Conservation (phyloP, 176 grass and related monocot species). For the Lolium rigidum region DNA sequence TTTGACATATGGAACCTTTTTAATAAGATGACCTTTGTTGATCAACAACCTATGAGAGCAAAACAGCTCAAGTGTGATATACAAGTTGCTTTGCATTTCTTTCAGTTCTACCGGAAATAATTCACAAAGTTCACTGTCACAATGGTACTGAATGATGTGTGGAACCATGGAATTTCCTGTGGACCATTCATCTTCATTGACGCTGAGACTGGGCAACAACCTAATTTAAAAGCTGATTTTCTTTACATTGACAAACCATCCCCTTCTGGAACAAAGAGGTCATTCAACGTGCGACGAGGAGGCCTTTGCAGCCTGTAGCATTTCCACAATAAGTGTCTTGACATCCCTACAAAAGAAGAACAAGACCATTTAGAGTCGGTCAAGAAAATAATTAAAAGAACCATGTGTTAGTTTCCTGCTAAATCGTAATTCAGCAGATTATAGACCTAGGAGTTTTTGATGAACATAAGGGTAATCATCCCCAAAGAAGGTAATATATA, state of each 20-base stretch:
- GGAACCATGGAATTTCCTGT: conserved; percentile 6
- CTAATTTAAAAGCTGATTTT: conserved; percentile 12
- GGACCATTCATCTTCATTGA: conserved; percentile 4
- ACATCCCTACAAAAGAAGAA: conserved; percentile 69
- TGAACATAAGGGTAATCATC: neutral
- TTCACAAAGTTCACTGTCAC: conserved; percentile 1
- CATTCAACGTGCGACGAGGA: conserved; percentile 39
- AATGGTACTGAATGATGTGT: neutral
- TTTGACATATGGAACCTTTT: no score
- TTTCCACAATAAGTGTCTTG: conserved; percentile 93
- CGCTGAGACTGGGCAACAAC: neutral
- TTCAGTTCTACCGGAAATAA: neutral
- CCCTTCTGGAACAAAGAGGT: conserved; percentile 18
- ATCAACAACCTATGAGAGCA: neutral
- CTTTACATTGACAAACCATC: conserved; percentile 4
- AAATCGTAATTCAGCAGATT: neutral
- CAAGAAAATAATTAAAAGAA: conserved; percentile 16
- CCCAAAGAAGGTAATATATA: neutral
- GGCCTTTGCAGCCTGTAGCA: conserved; percentile 85
- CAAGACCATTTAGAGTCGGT: neutral
- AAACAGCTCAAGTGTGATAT: neutral
- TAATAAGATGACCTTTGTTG: no score
- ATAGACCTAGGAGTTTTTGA: neutral
- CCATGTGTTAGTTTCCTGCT: neutral
- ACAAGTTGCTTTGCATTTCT: conserved; percentile 23